These are phyloP conservation scores for Saccharata proteae DNA, from an alignment of 2,329 filamentous ascomycete genomes.

Conservation along the genomic window DNA sequence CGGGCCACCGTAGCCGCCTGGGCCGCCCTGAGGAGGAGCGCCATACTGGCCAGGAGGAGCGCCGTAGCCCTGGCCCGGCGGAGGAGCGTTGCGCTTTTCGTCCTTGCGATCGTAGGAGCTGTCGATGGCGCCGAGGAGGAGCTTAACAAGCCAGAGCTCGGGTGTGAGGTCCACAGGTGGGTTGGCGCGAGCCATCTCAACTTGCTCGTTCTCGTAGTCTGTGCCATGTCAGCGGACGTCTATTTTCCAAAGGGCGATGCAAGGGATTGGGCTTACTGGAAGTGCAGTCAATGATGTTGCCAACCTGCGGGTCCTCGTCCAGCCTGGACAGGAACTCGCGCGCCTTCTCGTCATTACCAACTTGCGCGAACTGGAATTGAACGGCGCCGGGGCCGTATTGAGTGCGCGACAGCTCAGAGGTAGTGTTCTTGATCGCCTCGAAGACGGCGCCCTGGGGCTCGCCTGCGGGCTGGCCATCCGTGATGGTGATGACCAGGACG, in stretches of 20 bases:
- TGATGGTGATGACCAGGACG: slow-evolving; percentile 52
- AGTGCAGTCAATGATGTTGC: slow-evolving; percentile 53
- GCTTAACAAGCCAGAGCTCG: slow-evolving; percentile 55
- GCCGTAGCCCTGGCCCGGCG: slow-evolving; percentile 13
- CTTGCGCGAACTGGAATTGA: slow-evolving; percentile 57
- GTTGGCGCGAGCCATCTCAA: slow-evolving; percentile 50
- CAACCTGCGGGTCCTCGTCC: slow-evolving; percentile 51
- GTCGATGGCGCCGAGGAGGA: slow-evolving; percentile 56
- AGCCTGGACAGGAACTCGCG: slow-evolving; percentile 51
- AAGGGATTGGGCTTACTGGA: slow-evolving; percentile 43
- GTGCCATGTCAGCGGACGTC: slow-evolving; percentile 3
- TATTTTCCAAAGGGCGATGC: background rate
- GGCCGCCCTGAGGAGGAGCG: slow-evolving; percentile 13
- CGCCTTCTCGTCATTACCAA: slow-evolving; percentile 54
- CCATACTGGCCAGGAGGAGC: slow-evolving; percentile 22
- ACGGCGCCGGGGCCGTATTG: slow-evolving; percentile 47
- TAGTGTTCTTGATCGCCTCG: slow-evolving; percentile 44
- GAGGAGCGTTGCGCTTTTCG: slow-evolving; percentile 38
- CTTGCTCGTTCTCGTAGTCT: slow-evolving; percentile 57
- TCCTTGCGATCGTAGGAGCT: slow-evolving; percentile 54
- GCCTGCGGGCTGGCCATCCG: slow-evolving; percentile 53
- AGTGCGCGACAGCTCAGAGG: slow-evolving; percentile 34
- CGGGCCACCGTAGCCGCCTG: slow-evolving; percentile 13
- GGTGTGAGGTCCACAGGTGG: slow-evolving; percentile 52
- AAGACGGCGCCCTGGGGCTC: slow-evolving; percentile 45